Evolutionary conservation across 2,329 filamentous ascomycete genomes (phyloP), one percentile per base, ranked within the genome.

Genomic region (Colletotrichum salicis): DNA sequence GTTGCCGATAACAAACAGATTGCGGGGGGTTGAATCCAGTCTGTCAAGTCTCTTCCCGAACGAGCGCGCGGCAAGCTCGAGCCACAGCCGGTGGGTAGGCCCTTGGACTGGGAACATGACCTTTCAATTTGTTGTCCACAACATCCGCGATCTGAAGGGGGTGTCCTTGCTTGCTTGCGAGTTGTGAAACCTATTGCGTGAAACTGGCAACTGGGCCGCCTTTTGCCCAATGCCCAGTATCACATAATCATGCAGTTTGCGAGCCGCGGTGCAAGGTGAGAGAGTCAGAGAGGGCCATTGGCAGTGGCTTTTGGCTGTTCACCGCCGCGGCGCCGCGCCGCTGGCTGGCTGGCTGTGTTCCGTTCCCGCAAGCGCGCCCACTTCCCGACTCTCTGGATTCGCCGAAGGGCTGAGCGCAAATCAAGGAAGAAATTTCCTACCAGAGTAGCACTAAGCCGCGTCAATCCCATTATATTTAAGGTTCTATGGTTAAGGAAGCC

Each of bases 361-460:
- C n/a, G 41, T 48, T 4, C n/a, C 56, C 12, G 33, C 19, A 24
- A 33, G 12, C 22, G n/a, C 41, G 29, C 57, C 57, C 68, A 62
- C 51, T 61, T 61, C 29, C 56, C 63, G 51, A 45, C 31, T 41
- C 2, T 27, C 35, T 12, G 41, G 33, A n/a, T 59, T 54, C 22
- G 27, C 31, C 19, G 57, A 35, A 56, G 54, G 55, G 64, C 57
- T 57, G 37, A 27, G 62, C 51, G 55, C 15, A n/a, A 37, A n/a
- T 33, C 24, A 19, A 52, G 22, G 27, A 24, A 31, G 12, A 48
- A 48, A 22, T 8, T 13, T 35, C 48, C 29, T 29, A 15, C 12
- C 59, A 64, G 29, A 37, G 66, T 58, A 57, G 59, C 52, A 68
- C 37, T 27, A 22, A 52, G 66, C 57, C 37, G 60, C 24, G 31